Conservation (phyloP, 208 protist genomes). For the Sergeia podlipaevii region DNA sequence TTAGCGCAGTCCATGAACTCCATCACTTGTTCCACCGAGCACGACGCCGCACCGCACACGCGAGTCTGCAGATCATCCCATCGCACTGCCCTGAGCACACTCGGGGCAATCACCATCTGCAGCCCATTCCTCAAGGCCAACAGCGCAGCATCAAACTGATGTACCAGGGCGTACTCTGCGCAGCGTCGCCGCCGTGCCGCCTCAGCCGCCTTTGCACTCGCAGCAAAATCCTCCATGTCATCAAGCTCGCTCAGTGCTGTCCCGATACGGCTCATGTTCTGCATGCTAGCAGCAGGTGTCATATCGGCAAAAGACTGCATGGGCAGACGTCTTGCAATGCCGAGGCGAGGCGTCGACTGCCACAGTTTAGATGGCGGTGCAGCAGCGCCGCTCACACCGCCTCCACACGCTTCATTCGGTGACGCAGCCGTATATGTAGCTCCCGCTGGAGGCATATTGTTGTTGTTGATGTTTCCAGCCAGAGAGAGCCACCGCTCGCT, state of each 20-base stretch:
- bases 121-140: conserved; percentile 65
- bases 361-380: neutral
- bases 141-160: conserved; percentile 81
- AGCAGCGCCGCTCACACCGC: neutral
- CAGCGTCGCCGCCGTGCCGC: conserved; percentile 27
- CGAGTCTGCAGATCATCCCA: conserved; percentile 81
- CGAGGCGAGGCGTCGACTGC: neutral
- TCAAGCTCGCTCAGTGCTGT: conserved; percentile 14
- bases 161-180: conserved; percentile 60
- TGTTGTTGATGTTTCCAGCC: neutral
- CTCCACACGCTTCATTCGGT: neutral
- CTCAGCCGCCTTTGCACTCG: conserved; percentile 16
- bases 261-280: conserved; percentile 10
- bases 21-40: conserved; percentile 62
- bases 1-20: conserved; percentile 60
- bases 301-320: conserved; percentile 28
- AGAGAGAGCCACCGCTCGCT: neutral
- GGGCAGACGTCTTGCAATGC: conserved; percentile 3
- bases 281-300: conserved; percentile 36
- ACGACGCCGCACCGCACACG: conserved; percentile 58
- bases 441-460: neutral
- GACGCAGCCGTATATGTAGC: neutral
- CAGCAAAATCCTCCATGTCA: conserved; percentile 21
- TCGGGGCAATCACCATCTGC: conserved; percentile 43
- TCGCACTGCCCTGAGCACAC: conserved; percentile 52